These are phyloP conservation scores for Colletotrichum higginsianum DNA, from an alignment of 2,329 filamentous ascomycete genomes.

Conservation along the genomic window DNA sequence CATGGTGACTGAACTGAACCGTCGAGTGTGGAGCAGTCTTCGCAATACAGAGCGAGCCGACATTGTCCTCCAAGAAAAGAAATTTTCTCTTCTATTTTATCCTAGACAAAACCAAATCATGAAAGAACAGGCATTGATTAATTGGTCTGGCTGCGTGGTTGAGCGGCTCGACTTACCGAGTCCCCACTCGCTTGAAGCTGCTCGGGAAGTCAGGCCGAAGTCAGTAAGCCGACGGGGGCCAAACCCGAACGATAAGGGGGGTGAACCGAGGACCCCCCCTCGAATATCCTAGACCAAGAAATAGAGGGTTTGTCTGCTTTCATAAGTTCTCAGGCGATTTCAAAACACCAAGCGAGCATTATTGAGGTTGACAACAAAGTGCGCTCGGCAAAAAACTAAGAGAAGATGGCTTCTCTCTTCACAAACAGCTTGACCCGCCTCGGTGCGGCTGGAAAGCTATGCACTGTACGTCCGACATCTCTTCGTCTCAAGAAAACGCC, in stretches of 20 bases:
- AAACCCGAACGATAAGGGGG: not conserved
- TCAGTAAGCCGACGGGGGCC: constrained; percentile 2
- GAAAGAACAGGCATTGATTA: not conserved
- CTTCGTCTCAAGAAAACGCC: not conserved
- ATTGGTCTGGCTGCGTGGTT: not conserved
- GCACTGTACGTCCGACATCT: constrained; percentile 3
- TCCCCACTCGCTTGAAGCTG: constrained; percentile 14
- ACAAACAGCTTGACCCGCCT: constrained; percentile 26
- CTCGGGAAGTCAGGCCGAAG: constrained; percentile 20
- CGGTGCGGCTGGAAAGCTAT: constrained; percentile 17
- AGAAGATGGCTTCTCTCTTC: constrained; percentile 21
- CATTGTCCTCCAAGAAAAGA: not conserved
- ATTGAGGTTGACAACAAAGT: not conserved
- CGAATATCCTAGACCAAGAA: not conserved
- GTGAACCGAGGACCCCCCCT: not conserved
- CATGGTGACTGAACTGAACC: constrained; percentile 43
- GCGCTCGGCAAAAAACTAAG: not conserved
- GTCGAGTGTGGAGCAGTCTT: no score
- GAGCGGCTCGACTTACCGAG: not conserved
- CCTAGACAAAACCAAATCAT: not conserved
- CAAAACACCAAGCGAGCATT: not conserved
- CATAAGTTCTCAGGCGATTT: not conserved
- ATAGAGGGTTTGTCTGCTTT: not conserved
- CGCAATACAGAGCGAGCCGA: not conserved
- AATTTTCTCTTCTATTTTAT: not conserved